Evolutionary conservation across 345 rosid genomes (phyloP), one percentile per base, ranked within the genome.

Genomic region (Citrus inodora): DNA sequence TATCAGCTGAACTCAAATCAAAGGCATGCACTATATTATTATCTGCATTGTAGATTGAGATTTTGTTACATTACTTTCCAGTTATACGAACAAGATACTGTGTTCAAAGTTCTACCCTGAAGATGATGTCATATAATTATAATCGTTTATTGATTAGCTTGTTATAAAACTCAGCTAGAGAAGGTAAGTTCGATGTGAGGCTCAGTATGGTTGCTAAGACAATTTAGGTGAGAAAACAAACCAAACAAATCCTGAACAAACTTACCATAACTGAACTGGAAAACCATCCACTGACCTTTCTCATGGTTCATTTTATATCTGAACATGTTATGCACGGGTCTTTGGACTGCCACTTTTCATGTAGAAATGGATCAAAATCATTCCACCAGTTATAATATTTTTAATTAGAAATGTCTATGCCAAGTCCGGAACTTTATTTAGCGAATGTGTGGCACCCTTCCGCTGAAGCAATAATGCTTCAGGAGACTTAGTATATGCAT

Each of bases 1-100:
- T 95, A 81, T 95, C 99, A 73, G 90, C 98, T 22, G 98, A 95
- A 82, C 65, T 95, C 38, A 95, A 90, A 84, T 86, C 90, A 0
- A 89, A 95, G 99, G 99, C 88, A 85, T 71, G 84, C n/a, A 13
- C 19, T 62, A 11, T 46, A 11, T 46, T 46, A 3, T 13, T 59
- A 14, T 17, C 71, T 64, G 3, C 67, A 55, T 63, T 71, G 38
- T 58, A 5, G 22, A 46, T 71, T 60, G 38, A 19, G 24, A 55
- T 69, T 76, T 58, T 16, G 24, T 9, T 17, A 48, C 46, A 27
- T 59, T 37, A 19, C 7, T 33, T 19, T 42, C 2, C 27, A 7
- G 38, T 68, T 21, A 25, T 68, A 35, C 9, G 35, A 68, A 40
- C n/a, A 35, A 76, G 38, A 17, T 60, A 35, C 71, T 7, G 14